Evolutionary conservation across 805 yeast species (phyloP).

Genomic region (Saccharomyces paradoxus): DNA sequence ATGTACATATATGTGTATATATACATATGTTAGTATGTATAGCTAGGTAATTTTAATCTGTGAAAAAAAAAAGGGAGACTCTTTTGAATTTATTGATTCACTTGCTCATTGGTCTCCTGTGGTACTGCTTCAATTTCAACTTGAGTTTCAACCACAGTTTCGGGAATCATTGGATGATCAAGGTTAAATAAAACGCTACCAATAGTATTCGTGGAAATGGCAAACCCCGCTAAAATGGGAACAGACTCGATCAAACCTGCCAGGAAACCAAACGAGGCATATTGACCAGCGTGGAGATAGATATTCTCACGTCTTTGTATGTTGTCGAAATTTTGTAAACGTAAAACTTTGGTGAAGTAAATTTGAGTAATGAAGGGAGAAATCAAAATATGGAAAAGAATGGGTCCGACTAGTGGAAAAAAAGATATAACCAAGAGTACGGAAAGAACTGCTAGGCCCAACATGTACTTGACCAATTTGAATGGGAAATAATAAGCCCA

Average conservation of each 20-base stretch:
- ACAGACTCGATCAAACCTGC: slow-evolving; percentile 24
- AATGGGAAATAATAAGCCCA: slow-evolving; percentile 26
- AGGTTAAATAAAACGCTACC: slow-evolving; percentile 14
- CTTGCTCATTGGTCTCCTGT: not conserved
- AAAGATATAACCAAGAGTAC: slow-evolving; percentile 17
- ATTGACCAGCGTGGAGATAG: slow-evolving; percentile 22
- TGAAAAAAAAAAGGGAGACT: not conserved
- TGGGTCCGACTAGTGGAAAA: slow-evolving; percentile 27
- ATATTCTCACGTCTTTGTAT: slow-evolving; percentile 17
- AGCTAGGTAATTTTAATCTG: not conserved
- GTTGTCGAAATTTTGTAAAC: slow-evolving; percentile 15
- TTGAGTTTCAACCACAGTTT: not conserved
- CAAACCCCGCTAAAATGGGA: slow-evolving; percentile 24
- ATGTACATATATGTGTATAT: not conserved
- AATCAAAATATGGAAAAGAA: slow-evolving; percentile 18
- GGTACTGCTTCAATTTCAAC: not conserved
- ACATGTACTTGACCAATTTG: slow-evolving; percentile 15
- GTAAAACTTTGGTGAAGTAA: slow-evolving; percentile 20
- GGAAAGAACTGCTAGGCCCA: slow-evolving; percentile 10
- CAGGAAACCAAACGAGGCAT: slow-evolving; percentile 25
- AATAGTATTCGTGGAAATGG: slow-evolving; percentile 19
- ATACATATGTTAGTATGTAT: not conserved
- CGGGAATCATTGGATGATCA: not conserved
- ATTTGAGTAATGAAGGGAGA: slow-evolving; percentile 25
- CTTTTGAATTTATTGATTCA: not conserved